These are phyloP conservation scores for Solanum chiquidenum DNA, from an alignment of 257 asterid species.

Conservation along the genomic window DNA sequence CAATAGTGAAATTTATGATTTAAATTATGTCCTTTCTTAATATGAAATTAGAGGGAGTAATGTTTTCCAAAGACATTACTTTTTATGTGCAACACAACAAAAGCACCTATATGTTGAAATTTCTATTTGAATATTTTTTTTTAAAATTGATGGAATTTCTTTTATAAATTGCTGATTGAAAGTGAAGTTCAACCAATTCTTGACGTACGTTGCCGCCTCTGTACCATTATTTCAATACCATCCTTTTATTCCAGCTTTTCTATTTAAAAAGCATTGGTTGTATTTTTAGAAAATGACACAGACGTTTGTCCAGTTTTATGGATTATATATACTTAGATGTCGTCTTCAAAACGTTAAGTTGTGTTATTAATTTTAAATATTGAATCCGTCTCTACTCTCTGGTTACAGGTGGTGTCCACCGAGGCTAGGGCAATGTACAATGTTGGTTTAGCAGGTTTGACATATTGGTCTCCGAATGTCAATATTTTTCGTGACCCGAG, in stretches of 20 bases:
- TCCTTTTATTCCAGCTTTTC: background rate
- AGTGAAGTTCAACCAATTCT: background rate
- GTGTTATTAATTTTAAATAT: background rate
- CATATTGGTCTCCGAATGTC: conserved; percentile 74
- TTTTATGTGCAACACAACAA: too few relatives aligned
- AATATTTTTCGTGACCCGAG: conserved; percentile 79
- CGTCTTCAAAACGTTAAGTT: conserved; percentile 16
- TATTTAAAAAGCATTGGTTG: background rate
- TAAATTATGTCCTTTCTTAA: too few relatives aligned
- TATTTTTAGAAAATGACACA: conserved; percentile 11
- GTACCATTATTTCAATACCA: conserved; percentile 12
- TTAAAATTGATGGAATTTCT: background rate
- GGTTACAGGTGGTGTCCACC: conserved; percentile 62
- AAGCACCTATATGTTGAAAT: background rate
- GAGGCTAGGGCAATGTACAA: conserved; percentile 88
- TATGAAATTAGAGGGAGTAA: too few relatives aligned
- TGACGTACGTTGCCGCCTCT: conserved; percentile 5
- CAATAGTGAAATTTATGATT: too few relatives aligned
- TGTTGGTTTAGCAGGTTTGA: conserved; percentile 67
- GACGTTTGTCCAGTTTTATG: background rate
- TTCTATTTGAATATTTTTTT: background rate
- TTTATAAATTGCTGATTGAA: background rate
- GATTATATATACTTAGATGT: background rate
- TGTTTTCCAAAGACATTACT: too few relatives aligned
- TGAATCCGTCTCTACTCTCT: background rate